Evolutionary conservation across 129 eudicot genomes (phyloP).

Genomic region (carrot (Daucus carota)): DNA sequence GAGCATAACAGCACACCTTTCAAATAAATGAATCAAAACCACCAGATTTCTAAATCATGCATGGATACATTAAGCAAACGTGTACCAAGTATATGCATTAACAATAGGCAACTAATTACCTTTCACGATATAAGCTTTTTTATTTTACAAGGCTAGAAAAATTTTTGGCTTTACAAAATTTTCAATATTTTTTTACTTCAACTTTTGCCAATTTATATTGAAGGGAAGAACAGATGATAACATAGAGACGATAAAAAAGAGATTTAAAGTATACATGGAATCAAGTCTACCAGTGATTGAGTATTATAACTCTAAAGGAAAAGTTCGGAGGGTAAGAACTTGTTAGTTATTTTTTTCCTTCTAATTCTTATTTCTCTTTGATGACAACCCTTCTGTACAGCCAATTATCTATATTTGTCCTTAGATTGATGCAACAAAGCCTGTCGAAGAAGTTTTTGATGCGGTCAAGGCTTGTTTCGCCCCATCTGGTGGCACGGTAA

Average conservation of each 20-base stretch:
- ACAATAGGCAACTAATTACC: too few relatives aligned
- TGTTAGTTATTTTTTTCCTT: not conserved
- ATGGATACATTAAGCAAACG: too few relatives aligned
- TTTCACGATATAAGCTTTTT: too few relatives aligned
- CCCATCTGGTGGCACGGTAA: slow-evolving; percentile 45
- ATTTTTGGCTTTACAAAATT: too few relatives aligned
- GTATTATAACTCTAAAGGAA: slow-evolving; percentile 65
- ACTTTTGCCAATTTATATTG: not conserved
- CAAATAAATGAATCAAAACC: too few relatives aligned
- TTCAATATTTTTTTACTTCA: too few relatives aligned
- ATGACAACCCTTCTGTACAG: not conserved
- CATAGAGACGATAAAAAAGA: slow-evolving; percentile 83
- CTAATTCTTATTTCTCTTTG: slow-evolving; percentile 8
- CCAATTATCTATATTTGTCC: slow-evolving; percentile 11
- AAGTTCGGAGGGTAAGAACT: slow-evolving; percentile 73
- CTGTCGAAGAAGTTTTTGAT: slow-evolving; percentile 79
- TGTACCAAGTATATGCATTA: too few relatives aligned
- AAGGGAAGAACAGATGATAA: slow-evolving; percentile 98
- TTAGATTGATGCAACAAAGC: slow-evolving; percentile 82
- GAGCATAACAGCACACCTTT: too few relatives aligned
- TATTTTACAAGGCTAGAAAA: too few relatives aligned
- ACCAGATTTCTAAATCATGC: too few relatives aligned
- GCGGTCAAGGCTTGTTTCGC: slow-evolving; percentile 72
- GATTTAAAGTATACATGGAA: slow-evolving; percentile 77
- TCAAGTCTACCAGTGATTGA: slow-evolving; percentile 86